A percentile compares a stretch with the other conserved stretches of the same genome.
phyloP scores from a whole-genome alignment of 2,329 filamentous ascomycete species.

The Drechslerella dactyloides region DNA sequence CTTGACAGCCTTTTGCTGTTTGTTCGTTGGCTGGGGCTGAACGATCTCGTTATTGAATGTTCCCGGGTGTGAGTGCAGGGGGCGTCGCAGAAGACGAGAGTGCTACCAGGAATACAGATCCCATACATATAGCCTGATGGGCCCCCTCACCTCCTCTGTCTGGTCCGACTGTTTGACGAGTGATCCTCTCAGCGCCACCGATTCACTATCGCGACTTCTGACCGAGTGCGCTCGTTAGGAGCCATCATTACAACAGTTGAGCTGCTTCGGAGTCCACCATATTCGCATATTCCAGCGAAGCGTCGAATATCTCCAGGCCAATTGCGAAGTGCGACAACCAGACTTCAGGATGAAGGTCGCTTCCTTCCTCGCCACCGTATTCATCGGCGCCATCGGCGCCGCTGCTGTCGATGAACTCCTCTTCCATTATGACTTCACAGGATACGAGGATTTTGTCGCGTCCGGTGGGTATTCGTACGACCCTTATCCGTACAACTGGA shows the following conservation, averaged over 20 bases:
- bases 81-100: background rate
- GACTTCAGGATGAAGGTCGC: conserved; percentile 13
- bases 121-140: background rate
- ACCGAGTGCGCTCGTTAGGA: background rate
- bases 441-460: conserved; percentile 32
- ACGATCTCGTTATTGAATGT: background rate
- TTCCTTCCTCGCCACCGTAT: conserved; percentile 13
- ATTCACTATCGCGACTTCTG: background rate
- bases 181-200: background rate
- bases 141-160: background rate
- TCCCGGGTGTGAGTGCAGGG: background rate
- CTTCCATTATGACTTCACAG: conserved; percentile 29
- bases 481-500: conserved; percentile 26
- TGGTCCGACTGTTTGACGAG: background rate
- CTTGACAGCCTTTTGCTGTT: background rate
- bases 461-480: background rate
- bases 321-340: conserved; percentile 10
- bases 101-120: background rate
- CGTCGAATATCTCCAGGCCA: background rate
- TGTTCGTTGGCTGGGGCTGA: background rate
- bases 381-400: background rate
- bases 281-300: background rate
- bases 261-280: background rate
- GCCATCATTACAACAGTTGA: background rate
- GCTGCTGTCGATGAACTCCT: conserved; percentile 28